Evolutionary conservation across 495 filamentous ascomycete species (phyloP).

Genomic region (Penicillium egyptiacum): DNA sequence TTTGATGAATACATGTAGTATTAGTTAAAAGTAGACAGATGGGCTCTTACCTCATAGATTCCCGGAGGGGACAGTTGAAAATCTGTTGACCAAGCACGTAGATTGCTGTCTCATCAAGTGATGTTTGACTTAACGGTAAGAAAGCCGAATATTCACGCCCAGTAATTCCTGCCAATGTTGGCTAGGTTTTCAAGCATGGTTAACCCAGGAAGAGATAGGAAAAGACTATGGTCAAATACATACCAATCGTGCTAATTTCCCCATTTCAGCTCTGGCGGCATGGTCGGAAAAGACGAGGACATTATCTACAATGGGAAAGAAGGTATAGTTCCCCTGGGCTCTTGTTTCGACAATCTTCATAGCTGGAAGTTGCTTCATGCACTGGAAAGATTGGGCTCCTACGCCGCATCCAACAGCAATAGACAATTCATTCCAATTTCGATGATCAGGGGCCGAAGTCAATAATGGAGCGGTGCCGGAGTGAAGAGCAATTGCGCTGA

Average conservation of each 20-base stretch:
- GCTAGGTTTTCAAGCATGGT: background rate
- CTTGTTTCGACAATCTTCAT: too few relatives aligned
- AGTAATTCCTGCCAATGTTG: constrained; percentile 10
- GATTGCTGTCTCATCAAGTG: constrained; percentile 11
- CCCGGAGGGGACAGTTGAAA: constrained; percentile 2
- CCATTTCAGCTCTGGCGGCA: too few relatives aligned
- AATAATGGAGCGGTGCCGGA: constrained; percentile 39
- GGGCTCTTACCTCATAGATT: background rate
- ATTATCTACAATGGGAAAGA: too few relatives aligned
- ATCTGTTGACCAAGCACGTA: background rate
- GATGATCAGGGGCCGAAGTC: background rate
- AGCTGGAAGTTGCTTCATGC: too few relatives aligned
- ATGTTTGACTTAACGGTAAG: constrained; percentile 1
- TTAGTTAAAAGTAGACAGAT: background rate
- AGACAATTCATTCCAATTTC: constrained; percentile 8
- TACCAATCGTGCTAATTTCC: constrained; percentile 3
- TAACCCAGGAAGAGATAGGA: background rate
- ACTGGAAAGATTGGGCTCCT: background rate
- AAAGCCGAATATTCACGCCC: constrained; percentile 14
- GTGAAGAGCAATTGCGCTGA: constrained; percentile 45
- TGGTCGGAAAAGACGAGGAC: too few relatives aligned
- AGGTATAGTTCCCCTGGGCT: too few relatives aligned
- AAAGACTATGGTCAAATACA: background rate
- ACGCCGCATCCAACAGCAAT: constrained; percentile 3
- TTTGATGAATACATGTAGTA: background rate